Percentiles rank a stretch among this genome's conserved stretches.
These are phyloP conservation scores for Phyllosticta citriasiana DNA, from an alignment of 2,329 filamentous ascomycete species.

Conservation along the genomic window DNA sequence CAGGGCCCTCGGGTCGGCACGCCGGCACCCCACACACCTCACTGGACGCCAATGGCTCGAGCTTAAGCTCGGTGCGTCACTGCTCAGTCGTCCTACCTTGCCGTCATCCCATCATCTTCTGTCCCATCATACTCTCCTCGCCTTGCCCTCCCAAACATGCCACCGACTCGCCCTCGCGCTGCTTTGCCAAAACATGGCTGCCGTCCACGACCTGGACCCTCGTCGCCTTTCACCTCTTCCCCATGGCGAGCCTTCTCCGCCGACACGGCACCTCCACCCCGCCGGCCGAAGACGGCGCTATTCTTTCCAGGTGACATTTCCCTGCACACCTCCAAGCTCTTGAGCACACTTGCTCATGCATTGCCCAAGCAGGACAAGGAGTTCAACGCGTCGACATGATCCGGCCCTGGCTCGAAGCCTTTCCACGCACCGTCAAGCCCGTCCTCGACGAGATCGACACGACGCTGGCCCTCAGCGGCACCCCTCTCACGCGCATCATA, in stretches of 20 bases:
- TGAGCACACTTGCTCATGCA: background rate
- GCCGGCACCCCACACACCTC: background rate
- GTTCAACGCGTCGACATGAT: constrained; percentile 86
- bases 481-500: constrained; percentile 65
- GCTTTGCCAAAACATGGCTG: background rate
- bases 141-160: background rate
- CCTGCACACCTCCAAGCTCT: background rate
- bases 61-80: background rate
- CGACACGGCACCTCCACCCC: background rate
- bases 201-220: background rate
- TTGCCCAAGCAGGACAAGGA: constrained; percentile 59
- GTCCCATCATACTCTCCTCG: background rate
- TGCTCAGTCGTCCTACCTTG: background rate
- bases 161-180: background rate
- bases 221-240: background rate
- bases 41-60: background rate
- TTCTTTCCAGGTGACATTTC: constrained; percentile 27
- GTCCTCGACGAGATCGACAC: constrained; percentile 80
- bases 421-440: constrained; percentile 65
- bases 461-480: constrained; percentile 48
- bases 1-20: background rate
- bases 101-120: background rate
- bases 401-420: constrained; percentile 74
- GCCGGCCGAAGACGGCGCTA: constrained; percentile 26
- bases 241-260: background rate